Conservation (phyloP, 2,329 filamentous ascomycete species). For the Exophiala xenobiotica region DNA sequence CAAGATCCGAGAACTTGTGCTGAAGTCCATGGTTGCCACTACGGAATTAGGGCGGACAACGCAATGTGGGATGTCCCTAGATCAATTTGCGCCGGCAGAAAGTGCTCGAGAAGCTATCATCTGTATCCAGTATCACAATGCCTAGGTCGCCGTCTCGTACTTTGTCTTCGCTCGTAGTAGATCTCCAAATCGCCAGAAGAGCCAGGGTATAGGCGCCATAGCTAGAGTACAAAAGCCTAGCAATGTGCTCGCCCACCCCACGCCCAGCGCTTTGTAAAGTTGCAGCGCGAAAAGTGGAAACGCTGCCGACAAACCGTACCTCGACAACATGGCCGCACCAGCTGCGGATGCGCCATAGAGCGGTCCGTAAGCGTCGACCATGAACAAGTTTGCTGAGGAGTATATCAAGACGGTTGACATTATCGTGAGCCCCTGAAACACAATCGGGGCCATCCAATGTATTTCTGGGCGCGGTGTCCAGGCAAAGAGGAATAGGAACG, state of each 20-base stretch:
- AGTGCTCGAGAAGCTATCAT: too few species aligned
- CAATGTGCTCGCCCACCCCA: conserved; percentile 43
- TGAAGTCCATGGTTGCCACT: too few species aligned
- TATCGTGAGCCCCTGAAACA: conserved; percentile 32
- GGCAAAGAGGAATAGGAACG: conserved; percentile 68
- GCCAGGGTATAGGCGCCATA: conserved; percentile 40
- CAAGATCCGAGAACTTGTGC: too few species aligned
- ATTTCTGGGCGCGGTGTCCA: conserved; percentile 52
- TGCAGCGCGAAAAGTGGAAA: conserved; percentile 43
- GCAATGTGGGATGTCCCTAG: too few species aligned
- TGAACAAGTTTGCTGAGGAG: conserved; percentile 39
- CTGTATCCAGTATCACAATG: too few species aligned
- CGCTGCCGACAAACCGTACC: conserved; percentile 35
- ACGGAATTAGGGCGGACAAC: too few species aligned
- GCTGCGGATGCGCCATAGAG: conserved; percentile 40
- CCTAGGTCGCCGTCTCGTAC: too few species aligned
- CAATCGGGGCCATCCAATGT: conserved; percentile 37
- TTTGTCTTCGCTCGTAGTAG: conserved; percentile 35
- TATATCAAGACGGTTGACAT: conserved; percentile 37
- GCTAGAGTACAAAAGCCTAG: conserved; percentile 39
- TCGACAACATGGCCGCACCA: conserved; percentile 33
- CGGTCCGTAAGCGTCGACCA: conserved; percentile 43
- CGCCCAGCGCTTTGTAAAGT: conserved; percentile 42
- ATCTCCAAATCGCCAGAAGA: conserved; percentile 38
- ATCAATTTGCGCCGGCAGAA: too few species aligned